Evolutionary conservation across 805 yeast species (phyloP).

Genomic region (Metschnikowia matae): DNA sequence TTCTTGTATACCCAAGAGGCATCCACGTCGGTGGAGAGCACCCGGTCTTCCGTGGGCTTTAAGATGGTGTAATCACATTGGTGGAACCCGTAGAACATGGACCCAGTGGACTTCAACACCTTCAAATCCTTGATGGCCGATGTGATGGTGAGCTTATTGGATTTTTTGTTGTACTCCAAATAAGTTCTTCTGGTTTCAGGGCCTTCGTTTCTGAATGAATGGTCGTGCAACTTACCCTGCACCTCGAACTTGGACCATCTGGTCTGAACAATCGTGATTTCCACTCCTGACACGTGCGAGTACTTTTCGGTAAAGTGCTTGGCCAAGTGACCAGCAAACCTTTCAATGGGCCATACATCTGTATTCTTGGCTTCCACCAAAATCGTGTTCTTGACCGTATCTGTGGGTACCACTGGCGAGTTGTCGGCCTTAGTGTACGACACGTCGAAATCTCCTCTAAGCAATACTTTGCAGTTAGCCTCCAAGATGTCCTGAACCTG

Average conservation of each 20-base stretch:
- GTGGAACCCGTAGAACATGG: constrained; percentile 87
- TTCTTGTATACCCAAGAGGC: constrained; percentile 66
- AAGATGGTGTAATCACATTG: constrained; percentile 86
- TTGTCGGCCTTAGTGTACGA: constrained; percentile 89
- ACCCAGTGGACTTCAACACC: constrained; percentile 85
- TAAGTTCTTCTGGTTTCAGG: constrained; percentile 68
- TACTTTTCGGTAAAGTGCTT: constrained; percentile 77
- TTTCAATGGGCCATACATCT: constrained; percentile 88
- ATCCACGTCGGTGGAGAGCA: constrained; percentile 81
- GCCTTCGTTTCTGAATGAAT: constrained; percentile 83
- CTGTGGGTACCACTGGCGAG: constrained; percentile 87
- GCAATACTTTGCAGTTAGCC: constrained; percentile 71
- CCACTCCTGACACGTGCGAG: constrained; percentile 69
- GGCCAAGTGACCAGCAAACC: constrained; percentile 81
- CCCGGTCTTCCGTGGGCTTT: constrained; percentile 77
- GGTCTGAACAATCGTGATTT: constrained; percentile 63
- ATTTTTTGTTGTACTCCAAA: constrained; percentile 48
- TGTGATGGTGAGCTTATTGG: constrained; percentile 51
- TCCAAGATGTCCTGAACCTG: constrained; percentile 77
- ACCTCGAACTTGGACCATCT: constrained; percentile 78
- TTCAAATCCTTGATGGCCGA: constrained; percentile 76
- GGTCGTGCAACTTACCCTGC: constrained; percentile 72
- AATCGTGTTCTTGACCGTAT: constrained; percentile 87
- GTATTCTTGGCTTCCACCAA: constrained; percentile 76
- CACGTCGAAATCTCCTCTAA: constrained; percentile 73